Conservation (phyloP, 345 rosid species). For the Eutrema japonicum region DNA sequence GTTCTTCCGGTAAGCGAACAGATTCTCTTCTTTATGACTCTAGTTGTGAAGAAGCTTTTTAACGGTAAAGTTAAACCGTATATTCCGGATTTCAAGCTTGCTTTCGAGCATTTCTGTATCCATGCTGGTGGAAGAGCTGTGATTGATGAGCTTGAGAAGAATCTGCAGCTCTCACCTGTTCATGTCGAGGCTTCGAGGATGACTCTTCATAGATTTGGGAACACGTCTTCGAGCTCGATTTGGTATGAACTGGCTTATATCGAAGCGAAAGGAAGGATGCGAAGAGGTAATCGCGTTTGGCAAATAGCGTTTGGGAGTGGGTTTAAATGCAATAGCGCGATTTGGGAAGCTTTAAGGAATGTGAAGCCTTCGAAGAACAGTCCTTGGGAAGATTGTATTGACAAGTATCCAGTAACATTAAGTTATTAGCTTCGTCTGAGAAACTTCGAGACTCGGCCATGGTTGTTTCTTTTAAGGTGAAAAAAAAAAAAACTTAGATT, state of each 20-base stretch:
- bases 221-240: constrained; percentile 54
- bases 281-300: constrained; percentile 49
- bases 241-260: constrained; percentile 57
- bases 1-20: constrained; percentile 55
- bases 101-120: constrained; percentile 60
- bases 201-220: constrained; percentile 56
- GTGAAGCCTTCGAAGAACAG: constrained; percentile 42
- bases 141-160: constrained; percentile 56
- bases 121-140: constrained; percentile 66
- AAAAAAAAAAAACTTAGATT: constrained; percentile 6
- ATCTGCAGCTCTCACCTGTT: constrained; percentile 49
- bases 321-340: constrained; percentile 53
- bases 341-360: constrained; percentile 51
- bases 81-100: constrained; percentile 55
- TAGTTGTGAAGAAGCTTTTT: constrained; percentile 45
- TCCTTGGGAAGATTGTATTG: constrained; percentile 55
- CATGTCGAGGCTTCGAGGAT: constrained; percentile 59
- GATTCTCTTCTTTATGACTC: constrained; percentile 49
- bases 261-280: constrained; percentile 52
- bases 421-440: constrained; percentile 33
- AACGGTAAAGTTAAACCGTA: constrained; percentile 47
- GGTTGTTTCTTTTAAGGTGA: not conserved
- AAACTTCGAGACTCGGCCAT: constrained; percentile 25
- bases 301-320: constrained; percentile 54
- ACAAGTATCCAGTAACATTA: constrained; percentile 51